Evolutionary conservation across 306 rosid genomes (phyloP), one percentile per base, ranked within the genome.

Genomic region (Canavalia ensiformis): DNA sequence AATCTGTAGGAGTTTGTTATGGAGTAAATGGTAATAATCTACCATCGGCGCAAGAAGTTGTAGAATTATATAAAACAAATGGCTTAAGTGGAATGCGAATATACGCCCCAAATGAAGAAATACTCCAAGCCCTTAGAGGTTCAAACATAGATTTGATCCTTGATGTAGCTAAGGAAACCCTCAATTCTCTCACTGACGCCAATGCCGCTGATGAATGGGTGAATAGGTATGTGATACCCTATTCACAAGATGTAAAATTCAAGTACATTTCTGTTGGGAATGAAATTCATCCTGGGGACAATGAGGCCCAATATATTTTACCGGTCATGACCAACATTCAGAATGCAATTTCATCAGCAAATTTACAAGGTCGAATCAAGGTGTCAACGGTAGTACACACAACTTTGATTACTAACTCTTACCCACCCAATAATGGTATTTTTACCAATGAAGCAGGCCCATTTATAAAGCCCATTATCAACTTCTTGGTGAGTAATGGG

Each of bases 191-290:
- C 28, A 77, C 75, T 29, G 45, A 75, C 54, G 60, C 50, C 1
- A 45, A 77, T 3, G 76, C 52, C 1, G 86, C 92, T 4, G 51
- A 35, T 6, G 3, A 12, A 6, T 89, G 92, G 92, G 88, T 91
- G 58, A 68, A 70, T 4, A 69, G 12, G 11, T 72, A 86, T 33
- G 59, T 89, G 9, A 9, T 0, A 79, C 44, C 76, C 18, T 88
- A 76, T 11, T 34, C 46, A 25, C 52, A 72, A 4, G 83, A 83
- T 30, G 84, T 89, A 72, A 85, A 81, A 4, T 83, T 91, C 42
- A 54, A 37, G 59, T 86, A 91, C 88, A 74, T 91, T 18, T 75
- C 78, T 5, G 85, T 86, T 28, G 91, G 96, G 8, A 88, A 91
- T n/a, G 93, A 85, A 77, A 78, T 88, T 1, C 7, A 3, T 25